These are phyloP conservation scores for Talaromyces nanjingensis DNA, from an alignment of 495 filamentous ascomycete species.

Conservation along the genomic window DNA sequence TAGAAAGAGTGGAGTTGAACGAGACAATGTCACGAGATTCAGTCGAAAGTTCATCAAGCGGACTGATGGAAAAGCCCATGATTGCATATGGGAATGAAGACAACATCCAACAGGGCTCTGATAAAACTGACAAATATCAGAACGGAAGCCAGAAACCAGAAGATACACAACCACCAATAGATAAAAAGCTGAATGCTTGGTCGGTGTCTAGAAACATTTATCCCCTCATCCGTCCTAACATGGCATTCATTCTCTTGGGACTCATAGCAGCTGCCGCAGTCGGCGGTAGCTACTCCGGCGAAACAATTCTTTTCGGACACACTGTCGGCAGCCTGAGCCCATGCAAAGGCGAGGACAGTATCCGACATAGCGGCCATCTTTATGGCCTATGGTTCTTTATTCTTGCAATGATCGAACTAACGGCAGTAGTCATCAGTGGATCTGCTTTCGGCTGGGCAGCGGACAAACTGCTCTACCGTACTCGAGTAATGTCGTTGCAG, in stretches of 20 bases:
- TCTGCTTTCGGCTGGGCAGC: slow-evolving; percentile 2
- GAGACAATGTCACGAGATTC: not conserved
- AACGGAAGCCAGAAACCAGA: not conserved
- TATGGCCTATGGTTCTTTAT: slow-evolving; percentile 50
- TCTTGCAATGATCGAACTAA: slow-evolving; percentile 39
- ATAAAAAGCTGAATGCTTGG: not conserved
- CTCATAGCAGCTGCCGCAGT: not conserved
- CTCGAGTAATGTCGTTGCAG: slow-evolving; percentile 28
- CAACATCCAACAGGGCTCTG: not conserved
- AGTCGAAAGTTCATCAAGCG: not conserved
- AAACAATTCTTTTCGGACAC: slow-evolving; percentile 14
- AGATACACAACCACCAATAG: not conserved
- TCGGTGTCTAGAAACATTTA: not conserved
- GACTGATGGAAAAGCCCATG: not conserved
- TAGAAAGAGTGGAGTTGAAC: not conserved
- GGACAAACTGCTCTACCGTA: not conserved
- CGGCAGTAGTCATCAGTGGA: slow-evolving; percentile 24
- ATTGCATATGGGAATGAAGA: not conserved
- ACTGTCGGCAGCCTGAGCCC: slow-evolving; percentile 9
- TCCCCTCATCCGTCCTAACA: not conserved
- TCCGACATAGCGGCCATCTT: slow-evolving; percentile 19
- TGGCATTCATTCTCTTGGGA: not conserved
- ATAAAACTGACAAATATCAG: not conserved
- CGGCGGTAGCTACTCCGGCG: slow-evolving; percentile 10
- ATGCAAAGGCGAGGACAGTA: not conserved